Evolutionary conservation across 2,329 filamentous ascomycete genomes (phyloP), one percentile per base, ranked within the genome.

Genomic region (Fusarium annulatum): DNA sequence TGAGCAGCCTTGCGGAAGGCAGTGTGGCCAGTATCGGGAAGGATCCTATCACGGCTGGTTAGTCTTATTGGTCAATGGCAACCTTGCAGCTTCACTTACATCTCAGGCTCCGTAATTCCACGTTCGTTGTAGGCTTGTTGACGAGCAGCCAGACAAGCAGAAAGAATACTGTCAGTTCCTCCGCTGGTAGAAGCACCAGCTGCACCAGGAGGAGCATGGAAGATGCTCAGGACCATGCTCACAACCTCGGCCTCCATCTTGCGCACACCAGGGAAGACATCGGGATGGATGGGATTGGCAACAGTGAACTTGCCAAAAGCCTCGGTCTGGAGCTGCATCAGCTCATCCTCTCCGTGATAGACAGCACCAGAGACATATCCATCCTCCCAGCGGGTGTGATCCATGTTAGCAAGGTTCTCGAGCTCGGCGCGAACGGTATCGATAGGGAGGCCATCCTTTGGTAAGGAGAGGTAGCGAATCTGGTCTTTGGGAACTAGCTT

Each of bases 161-260:
- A 97, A 64, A 99, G 86, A 78, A 99, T 99, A 67, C 94, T 97
- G 84, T 99, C 96, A 1, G 96, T 98, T 55, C 96, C 96, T 71
- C 96, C 96, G 71, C 93, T 94, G 4, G 96, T 98, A 21, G 94
- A 95, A 15, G 96, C 94, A 71, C 96, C 96, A 9, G 94, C 95
- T 36, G 92, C 94, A 63, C 91, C 92, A n/a, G 91, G 86, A 7
- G 96, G 96, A 14, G 93, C 95, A 82, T 97, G 94, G 86, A 98
- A 99, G 82, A 99, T 85, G 49, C 90, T 89, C 69, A 97, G 86
- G 36, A 97, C 95, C 96, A 99, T 99, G 74, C 95, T 93, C 59
- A 99, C 96, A 70, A 99, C 87, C 85, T 99, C 96, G 49, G 96
- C 96, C 86, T 99, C 96, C 96, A 99, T 99, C 89, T 99, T 99